Conservation (phyloP, 179 eudicot species). For the Spergularia azorica region DNA sequence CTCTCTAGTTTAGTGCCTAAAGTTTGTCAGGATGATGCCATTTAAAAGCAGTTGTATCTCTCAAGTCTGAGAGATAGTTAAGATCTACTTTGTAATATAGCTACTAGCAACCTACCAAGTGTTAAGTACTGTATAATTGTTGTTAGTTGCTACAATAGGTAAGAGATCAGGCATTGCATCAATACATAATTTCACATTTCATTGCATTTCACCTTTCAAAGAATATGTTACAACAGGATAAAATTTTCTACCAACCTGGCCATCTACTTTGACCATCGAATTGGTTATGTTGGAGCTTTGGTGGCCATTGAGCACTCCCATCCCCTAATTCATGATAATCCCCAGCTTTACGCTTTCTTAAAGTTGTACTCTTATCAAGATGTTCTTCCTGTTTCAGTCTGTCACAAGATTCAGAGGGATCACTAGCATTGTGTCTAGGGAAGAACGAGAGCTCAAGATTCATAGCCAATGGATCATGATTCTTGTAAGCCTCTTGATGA, state of each 20-base stretch:
- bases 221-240: conserved; percentile 41
- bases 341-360: conserved; percentile 63
- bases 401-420: conserved; percentile 31
- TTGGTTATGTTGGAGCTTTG: conserved; percentile 38
- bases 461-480: conserved; percentile 17
- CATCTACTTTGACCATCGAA: conserved; percentile 48
- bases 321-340: conserved; percentile 38
- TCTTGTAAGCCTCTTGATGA: conserved; percentile 30
- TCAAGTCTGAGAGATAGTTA: not conserved
- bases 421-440: conserved; percentile 42
- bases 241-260: conserved; percentile 55
- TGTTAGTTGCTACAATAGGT: conserved; percentile 2
- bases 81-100: conserved; percentile 1
- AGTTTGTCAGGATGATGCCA: not conserved
- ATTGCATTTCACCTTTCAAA: conserved; percentile 38
- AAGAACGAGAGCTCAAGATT: conserved; percentile 56
- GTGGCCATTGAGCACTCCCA: conserved; percentile 41
- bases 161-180: conserved; percentile 7
- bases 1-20: conserved; percentile 2
- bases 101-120: not conserved
- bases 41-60: not conserved
- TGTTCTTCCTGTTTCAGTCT: conserved; percentile 39
- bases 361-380: conserved; percentile 31
- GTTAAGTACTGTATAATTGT: not conserved
- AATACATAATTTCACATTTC: conserved; percentile 23